Evolutionary conservation across 2,329 filamentous ascomycete genomes (phyloP), one percentile per base, ranked within the genome.

Genomic region (Aspergillus ruber): DNA sequence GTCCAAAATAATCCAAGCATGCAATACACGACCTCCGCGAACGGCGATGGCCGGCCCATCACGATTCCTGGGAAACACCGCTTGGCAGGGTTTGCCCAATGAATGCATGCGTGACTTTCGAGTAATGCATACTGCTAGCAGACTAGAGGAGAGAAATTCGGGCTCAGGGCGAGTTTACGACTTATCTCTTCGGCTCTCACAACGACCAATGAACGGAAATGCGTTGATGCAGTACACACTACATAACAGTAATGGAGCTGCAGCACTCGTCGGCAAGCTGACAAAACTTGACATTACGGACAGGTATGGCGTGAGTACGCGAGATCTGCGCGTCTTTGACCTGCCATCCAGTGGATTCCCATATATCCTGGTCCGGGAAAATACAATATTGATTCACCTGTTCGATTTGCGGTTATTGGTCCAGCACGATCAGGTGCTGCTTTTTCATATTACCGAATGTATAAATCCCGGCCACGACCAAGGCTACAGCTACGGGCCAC

Each of bases 331-430:
- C 4, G 58, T 57, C 33, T 57, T 66, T 6, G 66, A 69, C 35
- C 58, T 67, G 13, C 55, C 57, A 3, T 67, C 66, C 0, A 56
- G 61, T 25, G 61, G 64, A 2, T 56, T 65, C 25, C 65, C 66
- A 3, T 63, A 68, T 46, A 58, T 68, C 25, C 49, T 69, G 15
- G 54, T 69, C 25, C 57, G 66, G 6, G 61, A 61, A 1, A 51
- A 45, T 2, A 61, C 64, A 3, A 62, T 69, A 29, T 52, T 69
- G 10, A 51, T 69, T 18, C 64, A 67, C 45, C 52, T 69, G 20
- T 68, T 69, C 48, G 60, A 61, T 42, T 49, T 69, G 23, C 64
- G 67, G n/a, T 56, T 69, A 21, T 49, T 69, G 6, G 56, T 69
- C 18, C 60, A 67, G 45, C 53, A 59, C 1, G 59, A 67, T 45